Percentiles rank a stretch among this genome's conserved stretches.
These are phyloP conservation scores for Hydrangea macrophylla DNA, from an alignment of 148 eudicot species.

Conservation along the genomic window DNA sequence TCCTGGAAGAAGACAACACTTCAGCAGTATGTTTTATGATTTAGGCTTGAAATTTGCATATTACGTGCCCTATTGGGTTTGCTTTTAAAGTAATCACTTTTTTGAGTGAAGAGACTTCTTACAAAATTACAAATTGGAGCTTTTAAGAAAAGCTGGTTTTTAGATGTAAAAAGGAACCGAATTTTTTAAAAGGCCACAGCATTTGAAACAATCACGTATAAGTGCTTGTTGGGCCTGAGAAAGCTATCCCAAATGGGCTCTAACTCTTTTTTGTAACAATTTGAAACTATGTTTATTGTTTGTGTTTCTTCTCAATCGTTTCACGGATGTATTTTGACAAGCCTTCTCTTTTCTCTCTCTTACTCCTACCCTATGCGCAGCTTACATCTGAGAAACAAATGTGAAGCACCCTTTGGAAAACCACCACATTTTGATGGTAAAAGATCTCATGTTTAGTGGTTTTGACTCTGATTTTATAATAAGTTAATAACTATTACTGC, in stretches of 20 bases:
- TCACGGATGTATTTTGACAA: slow-evolving; percentile 14
- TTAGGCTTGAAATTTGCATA: slow-evolving; percentile 8
- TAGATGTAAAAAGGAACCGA: no score
- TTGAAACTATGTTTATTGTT: background rate
- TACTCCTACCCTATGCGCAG: slow-evolving; percentile 27
- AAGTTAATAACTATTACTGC: background rate
- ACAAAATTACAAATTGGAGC: no score
- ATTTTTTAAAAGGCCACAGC: no score
- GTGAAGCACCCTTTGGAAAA: slow-evolving; percentile 34
- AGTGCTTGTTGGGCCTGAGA: no score
- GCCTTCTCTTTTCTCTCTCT: background rate
- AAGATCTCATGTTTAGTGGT: background rate
- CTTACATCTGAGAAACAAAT: slow-evolving; percentile 30
- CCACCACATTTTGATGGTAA: slow-evolving; percentile 77
- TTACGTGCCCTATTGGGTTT: background rate
- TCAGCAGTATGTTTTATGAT: slow-evolving; percentile 46
- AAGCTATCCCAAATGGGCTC: no score
- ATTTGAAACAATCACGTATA: no score
- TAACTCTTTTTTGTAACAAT: no score
- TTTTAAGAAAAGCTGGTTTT: no score
- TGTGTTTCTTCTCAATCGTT: background rate
- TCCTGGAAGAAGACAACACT: slow-evolving; percentile 88
- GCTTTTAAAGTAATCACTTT: no score
- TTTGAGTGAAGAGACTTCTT: no score
- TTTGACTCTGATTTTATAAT: background rate